These are phyloP conservation scores for Leccinum longicurvipes DNA, from an alignment of 768 basidiomycete species.

Conservation along the genomic window DNA sequence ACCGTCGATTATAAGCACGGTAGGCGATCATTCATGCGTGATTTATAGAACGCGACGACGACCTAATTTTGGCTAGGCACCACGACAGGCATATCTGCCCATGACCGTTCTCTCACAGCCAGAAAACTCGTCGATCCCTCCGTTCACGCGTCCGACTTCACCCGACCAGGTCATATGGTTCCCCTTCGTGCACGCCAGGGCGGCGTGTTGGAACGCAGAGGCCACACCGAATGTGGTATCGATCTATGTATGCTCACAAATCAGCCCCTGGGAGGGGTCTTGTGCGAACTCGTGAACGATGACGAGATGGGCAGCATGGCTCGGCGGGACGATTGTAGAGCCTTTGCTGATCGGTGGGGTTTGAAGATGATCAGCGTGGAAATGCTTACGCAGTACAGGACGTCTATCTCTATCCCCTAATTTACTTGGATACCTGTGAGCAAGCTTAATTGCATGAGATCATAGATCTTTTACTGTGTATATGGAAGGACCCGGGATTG, in stretches of 20 bases:
- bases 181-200: constrained; percentile 85
- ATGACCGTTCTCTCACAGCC: constrained; percentile 87
- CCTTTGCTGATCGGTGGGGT: constrained; percentile 87
- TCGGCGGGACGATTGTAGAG: constrained; percentile 87
- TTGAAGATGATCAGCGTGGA: constrained; percentile 95
- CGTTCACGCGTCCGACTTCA: constrained; percentile 65
- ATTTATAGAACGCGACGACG: neutral
- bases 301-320: constrained; percentile 89
- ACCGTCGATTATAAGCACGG: constrained; percentile 93
- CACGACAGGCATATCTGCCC: constrained; percentile 94
- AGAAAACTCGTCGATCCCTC: constrained; percentile 71
- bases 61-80: constrained; percentile 51
- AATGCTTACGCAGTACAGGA: constrained; percentile 55
- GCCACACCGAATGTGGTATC: constrained; percentile 90
- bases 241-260: constrained; percentile 81
- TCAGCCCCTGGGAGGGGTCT: constrained; percentile 62
- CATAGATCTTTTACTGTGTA: neutral
- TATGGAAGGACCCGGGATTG: too few species aligned
- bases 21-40: constrained; percentile 24
- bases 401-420: neutral
- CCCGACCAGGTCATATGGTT: constrained; percentile 93
- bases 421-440: neutral
- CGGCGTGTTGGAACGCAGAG: constrained; percentile 82
- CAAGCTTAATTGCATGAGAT: neutral
- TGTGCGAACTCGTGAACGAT: constrained; percentile 96